A percentile compares a stretch with the other conserved stretches of the same genome.
These are phyloP conservation scores for Craspedostauros australis DNA, from an alignment of 108 stramenopile genomes.

Conservation along the genomic window DNA sequence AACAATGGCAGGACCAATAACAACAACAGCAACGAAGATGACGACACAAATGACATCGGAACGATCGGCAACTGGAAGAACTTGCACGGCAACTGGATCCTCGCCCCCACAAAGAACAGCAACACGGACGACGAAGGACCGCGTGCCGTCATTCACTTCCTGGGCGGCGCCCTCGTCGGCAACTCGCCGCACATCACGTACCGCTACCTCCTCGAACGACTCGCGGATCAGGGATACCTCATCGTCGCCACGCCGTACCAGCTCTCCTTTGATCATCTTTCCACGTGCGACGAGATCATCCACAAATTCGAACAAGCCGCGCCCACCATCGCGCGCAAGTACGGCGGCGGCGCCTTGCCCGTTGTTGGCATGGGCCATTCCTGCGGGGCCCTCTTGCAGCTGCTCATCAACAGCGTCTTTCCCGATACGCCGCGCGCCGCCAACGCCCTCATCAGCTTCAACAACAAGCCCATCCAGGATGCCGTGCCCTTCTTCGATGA, in stretches of 20 bases:
- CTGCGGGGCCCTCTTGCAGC: slow-evolving; percentile 83
- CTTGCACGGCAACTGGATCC: slow-evolving; percentile 71
- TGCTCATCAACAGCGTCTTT: slow-evolving; percentile 84
- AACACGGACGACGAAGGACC: slow-evolving; percentile 29
- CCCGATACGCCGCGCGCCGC: slow-evolving; percentile 90
- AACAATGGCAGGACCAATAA: too few species aligned
- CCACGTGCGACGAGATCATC: slow-evolving; percentile 80
- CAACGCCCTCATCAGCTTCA: slow-evolving; percentile 85
- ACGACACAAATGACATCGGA: too few species aligned
- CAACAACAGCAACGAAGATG: too few species aligned
- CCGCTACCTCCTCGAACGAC: slow-evolving; percentile 73
- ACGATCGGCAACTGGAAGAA: slow-evolving; percentile 56
- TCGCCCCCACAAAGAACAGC: slow-evolving; percentile 63
- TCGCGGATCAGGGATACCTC: slow-evolving; percentile 78
- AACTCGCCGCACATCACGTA: slow-evolving; percentile 87
- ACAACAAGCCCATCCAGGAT: slow-evolving; percentile 81
- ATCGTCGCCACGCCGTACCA: slow-evolving; percentile 91
- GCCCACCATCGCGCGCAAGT: slow-evolving; percentile 62
- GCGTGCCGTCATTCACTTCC: slow-evolving; percentile 72
- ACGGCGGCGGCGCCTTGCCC: slow-evolving; percentile 87
- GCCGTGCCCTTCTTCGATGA: slow-evolving; percentile 88
- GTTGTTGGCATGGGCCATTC: slow-evolving; percentile 92
- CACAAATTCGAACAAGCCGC: slow-evolving; percentile 77
- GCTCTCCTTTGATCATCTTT: slow-evolving; percentile 87
- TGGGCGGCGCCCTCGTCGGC: slow-evolving; percentile 89